Evolutionary conservation across 2,329 filamentous ascomycete genomes (phyloP).

Genomic region (Pyrenophora tritici-repentis): DNA sequence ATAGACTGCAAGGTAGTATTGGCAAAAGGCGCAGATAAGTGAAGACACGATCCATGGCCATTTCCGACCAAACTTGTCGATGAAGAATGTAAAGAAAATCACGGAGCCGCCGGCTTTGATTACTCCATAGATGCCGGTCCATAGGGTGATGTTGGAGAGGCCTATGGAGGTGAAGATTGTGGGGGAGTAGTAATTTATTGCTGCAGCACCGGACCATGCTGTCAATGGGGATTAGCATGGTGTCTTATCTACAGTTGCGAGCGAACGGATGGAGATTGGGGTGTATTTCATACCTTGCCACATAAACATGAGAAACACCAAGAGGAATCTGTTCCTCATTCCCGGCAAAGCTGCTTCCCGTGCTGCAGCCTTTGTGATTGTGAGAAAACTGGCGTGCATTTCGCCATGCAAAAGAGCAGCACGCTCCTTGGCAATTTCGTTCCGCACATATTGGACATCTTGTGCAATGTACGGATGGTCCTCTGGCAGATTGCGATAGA

Average conservation of each 20-base stretch:
- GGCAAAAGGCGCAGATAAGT: constrained; percentile 43
- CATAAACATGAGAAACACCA: constrained; percentile 51
- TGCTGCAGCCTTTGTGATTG: constrained; percentile 38
- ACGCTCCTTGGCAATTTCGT: constrained; percentile 39
- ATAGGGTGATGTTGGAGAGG: constrained; percentile 42
- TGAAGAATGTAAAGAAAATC: constrained; percentile 47
- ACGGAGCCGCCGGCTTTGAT: constrained; percentile 46
- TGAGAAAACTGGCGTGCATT: constrained; percentile 31
- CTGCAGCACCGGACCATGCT: constrained; percentile 40
- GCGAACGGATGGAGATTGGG: too few relatives aligned
- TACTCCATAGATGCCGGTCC: constrained; percentile 47
- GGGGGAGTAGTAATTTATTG: constrained; percentile 47
- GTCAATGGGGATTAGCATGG: too few relatives aligned
- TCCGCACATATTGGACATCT: constrained; percentile 40
- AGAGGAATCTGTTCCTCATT: constrained; percentile 49
- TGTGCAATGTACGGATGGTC: constrained; percentile 50
- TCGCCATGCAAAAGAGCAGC: constrained; percentile 33
- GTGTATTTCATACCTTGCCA: constrained; percentile 27
- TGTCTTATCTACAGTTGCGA: too few relatives aligned
- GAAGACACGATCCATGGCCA: constrained; percentile 48
- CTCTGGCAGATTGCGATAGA: constrained; percentile 53
- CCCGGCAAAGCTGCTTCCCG: constrained; percentile 40
- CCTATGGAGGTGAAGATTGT: constrained; percentile 47
- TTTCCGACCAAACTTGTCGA: constrained; percentile 46
- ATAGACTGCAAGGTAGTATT: constrained; percentile 47